Base-by-base conservation (phyloP, 805 yeast genomes). In the Helenozyma baotianmanensis region DNA sequence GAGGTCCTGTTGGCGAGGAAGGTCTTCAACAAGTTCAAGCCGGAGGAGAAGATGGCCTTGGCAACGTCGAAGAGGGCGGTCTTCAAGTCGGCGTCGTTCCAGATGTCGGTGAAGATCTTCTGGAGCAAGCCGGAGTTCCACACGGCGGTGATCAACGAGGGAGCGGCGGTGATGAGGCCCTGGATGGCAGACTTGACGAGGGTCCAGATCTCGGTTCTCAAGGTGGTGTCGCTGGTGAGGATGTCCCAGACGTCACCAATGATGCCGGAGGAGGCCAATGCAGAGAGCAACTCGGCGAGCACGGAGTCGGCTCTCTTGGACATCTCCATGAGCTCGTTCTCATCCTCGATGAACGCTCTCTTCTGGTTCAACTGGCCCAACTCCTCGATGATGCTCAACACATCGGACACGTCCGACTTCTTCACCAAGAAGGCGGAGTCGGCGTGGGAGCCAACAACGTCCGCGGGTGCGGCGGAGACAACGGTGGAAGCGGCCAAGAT, bases 101-200 rank as follows among this genome's bases (percentile, higher is more conserved):
- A 34, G 29, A 65, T 38, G 32, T 45, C 51, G 35, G 40, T 42
- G 51, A 63, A 60, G 30, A 64, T 39, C 19, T 51, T 53, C 32
- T 52, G 50, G 33, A 66, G 36, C 38, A 64, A 58, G 37, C 70
- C 70, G 21, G 71, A 64, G 45, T 62, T 50, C 60, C 56, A 64
- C 39, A 66, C 41, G 32, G 70, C 70, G 33, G 52, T 48, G 38
- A 65, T 44, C 49, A 66, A 63, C 25, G 64, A 53, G 30, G 70
- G 68, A 32, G 64, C 72, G 33, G 64, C 55, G 25, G 57, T 58
- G 39, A 64, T 30, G 27, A 64, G 62, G 27, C 58, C 55, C 38
- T 50, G 40, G 32, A 64, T 24, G 23, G 67, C 56, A 25, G 54
- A 28, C 50, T 62, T 53, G 38, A 54, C 46, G 30, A 64, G 51